These are phyloP conservation scores for Monosporascus ibericus DNA, from an alignment of 2,329 filamentous ascomycete species.

Conservation along the genomic window DNA sequence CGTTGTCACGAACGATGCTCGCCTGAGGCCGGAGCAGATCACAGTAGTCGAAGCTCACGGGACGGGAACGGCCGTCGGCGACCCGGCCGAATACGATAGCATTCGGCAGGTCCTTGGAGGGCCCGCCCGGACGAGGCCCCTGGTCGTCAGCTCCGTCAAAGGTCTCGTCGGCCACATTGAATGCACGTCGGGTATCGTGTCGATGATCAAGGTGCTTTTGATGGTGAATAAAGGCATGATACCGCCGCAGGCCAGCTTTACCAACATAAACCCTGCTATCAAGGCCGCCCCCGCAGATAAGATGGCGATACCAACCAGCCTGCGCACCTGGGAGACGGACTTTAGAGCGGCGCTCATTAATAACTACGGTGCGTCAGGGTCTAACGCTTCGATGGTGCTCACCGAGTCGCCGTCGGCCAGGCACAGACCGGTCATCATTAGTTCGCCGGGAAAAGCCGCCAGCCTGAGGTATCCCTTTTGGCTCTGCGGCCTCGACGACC, in stretches of 20 bases:
- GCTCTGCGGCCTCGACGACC: no score
- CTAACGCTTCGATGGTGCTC: conserved; percentile 27
- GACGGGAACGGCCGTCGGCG: conserved; percentile 35
- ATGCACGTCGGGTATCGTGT: no score
- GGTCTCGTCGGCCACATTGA: no score
- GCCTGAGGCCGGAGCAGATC: conserved; percentile 15
- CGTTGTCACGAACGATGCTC: conserved; percentile 23
- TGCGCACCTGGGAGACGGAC: conserved; percentile 1
- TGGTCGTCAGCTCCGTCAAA: no score
- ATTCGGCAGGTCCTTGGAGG: no score
- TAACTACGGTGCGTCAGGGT: conserved; percentile 31
- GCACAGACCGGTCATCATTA: no score
- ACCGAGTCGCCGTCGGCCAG: conserved; percentile 7
- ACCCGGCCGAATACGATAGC: conserved; percentile 17
- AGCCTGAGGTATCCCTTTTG: no score
- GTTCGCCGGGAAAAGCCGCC: no score
- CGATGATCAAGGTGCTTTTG: no score
- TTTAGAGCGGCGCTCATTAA: conserved; percentile 21
- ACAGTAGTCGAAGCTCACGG: conserved; percentile 34
- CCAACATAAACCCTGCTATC: conserved; percentile 8
- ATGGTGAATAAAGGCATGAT: no score
- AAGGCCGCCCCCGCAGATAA: conserved; percentile 9
- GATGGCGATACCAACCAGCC: conserved; percentile 13
- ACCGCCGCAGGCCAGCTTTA: no score
- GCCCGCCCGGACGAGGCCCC: no score